Base-by-base conservation (phyloP, 495 filamentous ascomycete genomes). In the Hypoxylon perforatum region DNA sequence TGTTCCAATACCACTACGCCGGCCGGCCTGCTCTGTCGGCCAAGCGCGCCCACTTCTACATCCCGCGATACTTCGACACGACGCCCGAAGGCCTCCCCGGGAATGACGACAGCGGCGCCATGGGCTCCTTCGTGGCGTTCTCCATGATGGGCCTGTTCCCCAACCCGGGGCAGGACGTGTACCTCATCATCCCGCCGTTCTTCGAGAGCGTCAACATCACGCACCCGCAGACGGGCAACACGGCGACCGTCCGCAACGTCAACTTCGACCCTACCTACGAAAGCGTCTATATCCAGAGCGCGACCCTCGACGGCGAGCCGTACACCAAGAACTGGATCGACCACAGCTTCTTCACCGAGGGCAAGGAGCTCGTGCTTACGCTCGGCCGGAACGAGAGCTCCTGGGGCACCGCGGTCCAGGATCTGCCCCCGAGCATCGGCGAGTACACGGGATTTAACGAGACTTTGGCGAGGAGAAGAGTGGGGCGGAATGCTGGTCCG, bases 131-230 rank as follows among this genome's bases (percentile, higher is more conserved):
- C 62, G 77, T 87, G 1, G 88, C 86, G 1, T 84, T 92, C 17
- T 82, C 85, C 48, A 91, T 91, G 88, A 84, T 91, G 72, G 91
- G 91, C 2, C 73, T 92, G 0, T 93, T 90, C 75, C 91, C 91
- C 0, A 88, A 91, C 21, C 86, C 89, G 0, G 91, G 90, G 4
- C 90, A 92, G 69, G 76, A 92, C 67, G 89, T 92, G 0, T 92
- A 93, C 58, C 79, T 93, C 6, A 90, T 92, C 52, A 90, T 77
- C 6, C 79, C 87, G 4, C 88, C 88, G 0, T 90, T 83, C 69
- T 92, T 92, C 72, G 84, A 87, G 69, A 75, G 80, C 48, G 81
- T 91, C 8, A 89, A 85, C 61, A 81, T 91, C 39, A 87, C 80
- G 6, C 84, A 84, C 53, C 85, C 86, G 3, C 41, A 88, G 1